Base-by-base conservation (phyloP, 345 rosid species). In the Barbarea vulgaris region DNA sequence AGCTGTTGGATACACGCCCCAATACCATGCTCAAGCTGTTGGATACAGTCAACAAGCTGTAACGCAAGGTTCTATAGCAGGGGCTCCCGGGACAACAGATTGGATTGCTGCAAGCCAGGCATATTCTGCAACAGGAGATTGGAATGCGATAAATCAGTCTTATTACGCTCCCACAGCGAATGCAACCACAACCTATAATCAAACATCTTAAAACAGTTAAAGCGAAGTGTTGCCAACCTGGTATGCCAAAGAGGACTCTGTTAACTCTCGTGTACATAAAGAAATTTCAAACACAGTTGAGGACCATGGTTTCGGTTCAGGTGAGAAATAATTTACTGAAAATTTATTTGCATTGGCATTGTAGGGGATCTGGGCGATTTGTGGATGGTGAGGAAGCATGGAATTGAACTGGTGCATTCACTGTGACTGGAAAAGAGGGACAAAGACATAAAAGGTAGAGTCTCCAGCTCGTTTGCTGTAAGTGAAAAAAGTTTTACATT, bases 41-140 rank as follows among this genome's bases (percentile, higher is more conserved):
- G 58, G 58, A 51, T 68, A 76, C 64, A 41, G 19, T 60, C 78
- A 46, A 48, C 82, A 69, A 48, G 54, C 64, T 53, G 55, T 62
- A 17, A 8, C 25, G 33, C 79, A 77, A 61, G 62, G 75, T 61
- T 69, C 64, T 52, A 15, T 42, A n/a, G 62, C 69, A 55, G 62
- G 34, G 66, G 54, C 55, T 36, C 61, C 37, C 0, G 66, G 39
- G 63, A 50, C 77, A 57, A 18, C 69, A 50, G 73, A 65, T 48
- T 77, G 77, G 77, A 37, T n/a, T 56, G 72, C 72, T 59, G 77
- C 77, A 51, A 64, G 58, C 63, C 81, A 22, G 69, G 63, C 73
- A 21, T 77, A 77, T 70, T 6, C 70, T 31, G 69, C 74, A 52
- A 11, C 69, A 50, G 73, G 53, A 75, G 72, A 77, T 8, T 70